Base-by-base conservation (phyloP, 495 filamentous ascomycete genomes). In the Xylaria curta region DNA sequence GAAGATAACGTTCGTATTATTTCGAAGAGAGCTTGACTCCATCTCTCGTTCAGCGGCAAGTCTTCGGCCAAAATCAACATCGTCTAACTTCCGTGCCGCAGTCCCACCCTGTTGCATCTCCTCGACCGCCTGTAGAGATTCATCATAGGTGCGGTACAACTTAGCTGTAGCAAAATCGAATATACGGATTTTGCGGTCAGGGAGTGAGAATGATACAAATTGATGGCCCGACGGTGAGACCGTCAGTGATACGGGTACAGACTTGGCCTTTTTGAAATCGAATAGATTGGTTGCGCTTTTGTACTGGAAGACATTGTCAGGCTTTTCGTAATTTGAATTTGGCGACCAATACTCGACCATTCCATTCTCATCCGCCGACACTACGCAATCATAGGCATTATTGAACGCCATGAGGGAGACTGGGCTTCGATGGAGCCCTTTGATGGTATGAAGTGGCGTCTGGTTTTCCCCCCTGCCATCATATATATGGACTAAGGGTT, bases 301-400 rank as follows among this genome's bases (percentile, higher is more conserved):
- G 76, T 92, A 91, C 60, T 92, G 86, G 77, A 97, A 99, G 21
- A 99, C 94, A 67, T 90, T 93, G 73, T 94, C 91, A 0, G 96
- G 96, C 76, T 98, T 98, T 76, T 96, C 94, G 74, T 94, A 98
- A 19, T 84, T 88, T 10, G 87, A 88, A 69, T 88, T 89, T 2
- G 96, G 94, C 62, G 87, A 85, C 96, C 96, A 99, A 79, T 99
- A 99, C 79, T 99, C 96, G 19, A 99, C 77, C 97, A 98, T 98
- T 13, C 96, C 95, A 44, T 89, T 88, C 73, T 97, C 91, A 74
- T 98, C 97, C 1, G 89, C 91, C 7, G 95, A 98, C 8, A 98
- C 80, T 0, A 95, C 94, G 74, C 96, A 98, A 78, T 98, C 92
- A 76, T 90, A 97, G 17, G 86, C 84, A 80, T 94, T 89, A 81